A percentile compares a stretch with the other conserved stretches of the same genome.
Conservation (phyloP, 192 early-diverging fungal genomes). For the Lunasporangiospora selenospora region DNA sequence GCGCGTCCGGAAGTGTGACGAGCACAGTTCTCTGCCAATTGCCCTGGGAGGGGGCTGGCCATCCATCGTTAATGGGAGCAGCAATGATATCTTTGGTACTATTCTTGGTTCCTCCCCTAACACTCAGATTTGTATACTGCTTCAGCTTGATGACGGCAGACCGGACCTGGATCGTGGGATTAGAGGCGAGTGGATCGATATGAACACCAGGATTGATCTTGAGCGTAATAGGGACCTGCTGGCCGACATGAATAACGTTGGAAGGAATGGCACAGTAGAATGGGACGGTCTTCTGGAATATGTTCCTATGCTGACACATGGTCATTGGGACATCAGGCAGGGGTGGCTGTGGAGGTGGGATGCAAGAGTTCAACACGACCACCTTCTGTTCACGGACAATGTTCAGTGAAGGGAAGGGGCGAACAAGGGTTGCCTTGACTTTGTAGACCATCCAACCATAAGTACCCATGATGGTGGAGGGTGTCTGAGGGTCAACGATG, state of each 20-base stretch:
- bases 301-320: constrained; percentile 8
- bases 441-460: constrained; percentile 11
- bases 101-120: not conserved
- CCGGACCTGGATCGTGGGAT: not conserved
- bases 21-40: constrained; percentile 23
- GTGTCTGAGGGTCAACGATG: not conserved
- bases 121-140: constrained; percentile 11
- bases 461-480: not conserved
- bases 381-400: not conserved
- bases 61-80: not conserved
- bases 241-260: not conserved
- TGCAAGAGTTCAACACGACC: constrained; percentile 7
- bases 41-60: constrained; percentile 1
- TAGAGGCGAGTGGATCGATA: too few relatives aligned
- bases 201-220: not conserved
- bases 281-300: not conserved
- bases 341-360: not conserved
- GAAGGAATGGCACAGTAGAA: constrained; percentile 26
- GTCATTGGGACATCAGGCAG: constrained; percentile 5
- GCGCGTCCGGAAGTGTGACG: constrained; percentile 5
- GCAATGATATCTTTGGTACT: constrained; percentile 5
- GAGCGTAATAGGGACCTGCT: constrained; percentile 23
- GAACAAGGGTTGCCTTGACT: constrained; percentile 7
- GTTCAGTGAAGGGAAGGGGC: constrained; percentile 4
- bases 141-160: constrained; percentile 29